phyloP scores from a whole-genome alignment of 257 asterid genomes.

The Nicotiana sylvestris region DNA sequence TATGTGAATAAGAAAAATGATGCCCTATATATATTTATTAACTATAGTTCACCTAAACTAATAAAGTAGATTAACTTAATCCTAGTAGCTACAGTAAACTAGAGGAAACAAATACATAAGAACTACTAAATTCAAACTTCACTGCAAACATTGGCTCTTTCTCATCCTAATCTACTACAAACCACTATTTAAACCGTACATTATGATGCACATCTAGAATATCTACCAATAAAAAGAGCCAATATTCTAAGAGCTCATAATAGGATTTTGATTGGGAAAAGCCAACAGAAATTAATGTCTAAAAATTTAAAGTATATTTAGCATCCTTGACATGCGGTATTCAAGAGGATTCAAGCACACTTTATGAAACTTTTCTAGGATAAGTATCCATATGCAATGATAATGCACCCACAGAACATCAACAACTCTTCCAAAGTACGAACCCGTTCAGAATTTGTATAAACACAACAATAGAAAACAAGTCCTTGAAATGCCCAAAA shows the following conservation, averaged over 20 bases:
- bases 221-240: conserved; percentile 35
- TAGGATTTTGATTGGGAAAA: neutral
- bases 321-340: neutral
- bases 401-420: neutral
- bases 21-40: too few relatives aligned
- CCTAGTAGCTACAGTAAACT: too few relatives aligned
- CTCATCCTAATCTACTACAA: too few relatives aligned
- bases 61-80: too few relatives aligned
- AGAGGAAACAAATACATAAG: too few relatives aligned
- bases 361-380: neutral
- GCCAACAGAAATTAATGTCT: neutral
- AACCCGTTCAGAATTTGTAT: neutral
- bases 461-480: neutral
- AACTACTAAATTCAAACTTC: too few relatives aligned
- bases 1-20: neutral
- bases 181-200: too few relatives aligned
- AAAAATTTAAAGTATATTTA: neutral
- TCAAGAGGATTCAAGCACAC: neutral
- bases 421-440: neutral
- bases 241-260: neutral
- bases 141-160: too few relatives aligned
- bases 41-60: too few relatives aligned
- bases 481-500: neutral
- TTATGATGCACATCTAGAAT: too few relatives aligned
- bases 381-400: neutral